These are phyloP conservation scores for Umbellularia californica DNA, from an alignment of 164 flowering plant species.

Conservation along the genomic window DNA sequence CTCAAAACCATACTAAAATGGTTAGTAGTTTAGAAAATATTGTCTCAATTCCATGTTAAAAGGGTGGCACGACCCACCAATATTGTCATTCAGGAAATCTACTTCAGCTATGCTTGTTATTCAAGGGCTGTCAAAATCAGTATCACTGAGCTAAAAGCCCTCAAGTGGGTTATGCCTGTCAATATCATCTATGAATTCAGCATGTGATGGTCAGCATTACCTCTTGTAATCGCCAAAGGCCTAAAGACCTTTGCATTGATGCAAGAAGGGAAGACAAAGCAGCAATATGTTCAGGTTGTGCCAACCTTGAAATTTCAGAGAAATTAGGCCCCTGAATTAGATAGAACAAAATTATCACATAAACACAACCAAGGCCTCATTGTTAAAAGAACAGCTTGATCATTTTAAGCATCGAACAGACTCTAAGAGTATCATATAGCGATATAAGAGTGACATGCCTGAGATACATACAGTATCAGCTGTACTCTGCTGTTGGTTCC, in stretches of 20 bases:
- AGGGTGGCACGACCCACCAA: neutral
- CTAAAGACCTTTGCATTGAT: conserved; percentile 60
- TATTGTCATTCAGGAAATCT: neutral
- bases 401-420: neutral
- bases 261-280: conserved; percentile 71
- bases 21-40: neutral
- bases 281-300: conserved; percentile 41
- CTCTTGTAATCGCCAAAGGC: conserved; percentile 83
- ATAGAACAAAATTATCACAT: conserved; percentile 2
- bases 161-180: neutral
- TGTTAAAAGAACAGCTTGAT: neutral
- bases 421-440: neutral
- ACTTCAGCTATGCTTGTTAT: neutral
- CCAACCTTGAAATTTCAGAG: conserved; percentile 39
- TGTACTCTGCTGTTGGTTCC: conserved; percentile 53
- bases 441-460: conserved; percentile 40
- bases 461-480: conserved; percentile 54
- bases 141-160: neutral
- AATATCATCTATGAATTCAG: neutral
- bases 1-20: neutral
- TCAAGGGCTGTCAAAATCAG: neutral
- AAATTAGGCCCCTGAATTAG: conserved; percentile 63
- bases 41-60: neutral
- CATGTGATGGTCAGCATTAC: conserved; percentile 25
- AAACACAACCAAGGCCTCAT: neutral